Percentiles rank a stretch among this genome's conserved stretches.
Conservation (phyloP, 108 stramenopile species). For the Licmophora abbreviata region DNA sequence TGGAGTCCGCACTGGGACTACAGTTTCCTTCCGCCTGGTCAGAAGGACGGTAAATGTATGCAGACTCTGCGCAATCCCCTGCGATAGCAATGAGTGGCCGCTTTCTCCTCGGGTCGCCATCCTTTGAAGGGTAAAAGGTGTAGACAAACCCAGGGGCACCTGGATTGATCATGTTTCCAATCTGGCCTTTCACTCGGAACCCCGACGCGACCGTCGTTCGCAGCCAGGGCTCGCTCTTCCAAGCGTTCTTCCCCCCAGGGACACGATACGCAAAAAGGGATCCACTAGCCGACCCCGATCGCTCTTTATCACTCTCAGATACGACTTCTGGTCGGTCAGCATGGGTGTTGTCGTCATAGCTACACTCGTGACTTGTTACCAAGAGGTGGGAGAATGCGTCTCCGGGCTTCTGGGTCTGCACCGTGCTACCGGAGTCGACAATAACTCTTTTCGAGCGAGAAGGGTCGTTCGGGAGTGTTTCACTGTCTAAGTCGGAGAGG, state of each 20-base stretch:
- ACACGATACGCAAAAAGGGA: conserved; percentile 87
- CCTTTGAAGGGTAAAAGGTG: conserved; percentile 78
- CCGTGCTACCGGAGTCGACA: conserved; percentile 73
- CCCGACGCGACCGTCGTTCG: conserved; percentile 83
- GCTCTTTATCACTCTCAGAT: background rate
- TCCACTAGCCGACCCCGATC: conserved; percentile 37
- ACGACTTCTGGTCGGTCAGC: background rate
- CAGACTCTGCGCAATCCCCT: conserved; percentile 94
- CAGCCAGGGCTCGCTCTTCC: conserved; percentile 76
- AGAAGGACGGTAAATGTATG: conserved; percentile 86
- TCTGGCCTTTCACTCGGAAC: conserved; percentile 77
- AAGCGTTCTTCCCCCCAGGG: conserved; percentile 42
- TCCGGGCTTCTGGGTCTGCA: conserved; percentile 36
- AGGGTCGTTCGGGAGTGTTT: background rate
- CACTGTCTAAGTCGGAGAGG: conserved; percentile 66
- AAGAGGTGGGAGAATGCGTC: conserved; percentile 69
- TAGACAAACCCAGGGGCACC: conserved; percentile 94
- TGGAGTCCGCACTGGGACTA: conserved; percentile 20
- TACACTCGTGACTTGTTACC: conserved; percentile 76
- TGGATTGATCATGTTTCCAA: conserved; percentile 90
- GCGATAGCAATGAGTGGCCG: conserved; percentile 91
- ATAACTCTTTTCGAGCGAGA: conserved; percentile 13
- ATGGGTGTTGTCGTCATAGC: conserved; percentile 27
- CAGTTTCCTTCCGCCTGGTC: conserved; percentile 6
- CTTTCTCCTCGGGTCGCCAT: conserved; percentile 8